A percentile compares a stretch with the other conserved stretches of the same genome.
Evolutionary conservation across 768 basidiomycete species (phyloP).

Genomic region (Sporobolomyces phaffii): DNA sequence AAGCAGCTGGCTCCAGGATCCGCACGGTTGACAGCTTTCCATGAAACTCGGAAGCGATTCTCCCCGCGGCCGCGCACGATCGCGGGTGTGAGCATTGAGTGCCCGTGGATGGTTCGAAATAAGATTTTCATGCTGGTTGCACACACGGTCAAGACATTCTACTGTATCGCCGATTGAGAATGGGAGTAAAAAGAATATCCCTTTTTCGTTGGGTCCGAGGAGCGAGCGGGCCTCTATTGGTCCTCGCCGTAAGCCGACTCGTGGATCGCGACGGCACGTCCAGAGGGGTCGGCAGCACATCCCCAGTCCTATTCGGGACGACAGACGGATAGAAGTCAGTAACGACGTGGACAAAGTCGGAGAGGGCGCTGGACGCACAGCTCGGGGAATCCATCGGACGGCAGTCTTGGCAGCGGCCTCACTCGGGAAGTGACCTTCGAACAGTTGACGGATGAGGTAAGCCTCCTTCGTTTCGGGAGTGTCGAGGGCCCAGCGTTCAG

Average conservation of each 20-base stretch:
- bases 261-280: conserved; percentile 91
- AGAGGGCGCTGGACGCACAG: conserved; percentile 35
- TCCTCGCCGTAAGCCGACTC: conserved; percentile 67
- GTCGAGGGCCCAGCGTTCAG: conserved; percentile 67
- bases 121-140: too few species aligned
- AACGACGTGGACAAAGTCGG: conserved; percentile 70
- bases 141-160: too few species aligned
- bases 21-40: too few species aligned
- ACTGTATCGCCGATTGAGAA: not conserved
- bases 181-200: not conserved
- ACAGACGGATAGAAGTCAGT: conserved; percentile 42
- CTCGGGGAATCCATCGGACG: conserved; percentile 61
- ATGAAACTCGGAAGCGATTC: too few species aligned
- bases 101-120: too few species aligned
- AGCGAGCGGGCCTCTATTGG: not conserved
- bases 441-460: conserved; percentile 83
- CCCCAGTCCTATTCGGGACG: conserved; percentile 79
- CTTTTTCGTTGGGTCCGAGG: not conserved
- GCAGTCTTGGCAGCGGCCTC: conserved; percentile 82
- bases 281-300: conserved; percentile 87
- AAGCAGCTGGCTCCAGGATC: too few species aligned
- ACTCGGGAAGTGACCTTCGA: conserved; percentile 78
- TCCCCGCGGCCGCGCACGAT: too few species aligned
- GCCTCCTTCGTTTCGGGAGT: conserved; percentile 96
- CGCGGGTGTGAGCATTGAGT: too few species aligned